Evolutionary conservation across 768 basidiomycete species (phyloP), one percentile per base, ranked within the genome.

Genomic region (Leccinum broughii): DNA sequence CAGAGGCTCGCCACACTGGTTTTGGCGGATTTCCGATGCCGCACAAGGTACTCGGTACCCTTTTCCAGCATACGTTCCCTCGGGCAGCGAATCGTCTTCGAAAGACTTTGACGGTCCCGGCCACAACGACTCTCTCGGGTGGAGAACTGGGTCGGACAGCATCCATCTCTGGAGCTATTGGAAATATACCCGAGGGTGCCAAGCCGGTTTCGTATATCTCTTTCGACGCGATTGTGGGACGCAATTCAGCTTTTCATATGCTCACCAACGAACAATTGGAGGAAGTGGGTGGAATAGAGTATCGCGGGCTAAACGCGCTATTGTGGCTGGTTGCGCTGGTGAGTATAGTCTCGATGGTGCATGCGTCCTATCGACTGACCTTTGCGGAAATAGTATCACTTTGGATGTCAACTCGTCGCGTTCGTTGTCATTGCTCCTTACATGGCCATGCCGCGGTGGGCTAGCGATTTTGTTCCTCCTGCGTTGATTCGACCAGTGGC

Each of bases 261-360:
- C 75, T 96, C 56, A 91, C 87, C 0, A 80, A 83, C 20, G 92
- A 94, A 52, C 90, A 98, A 68, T 77, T 92, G 65, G 94, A 96
- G 64, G 93, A 97, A 72, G 77, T 98, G 5, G 95, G 95, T 4
- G 95, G 96, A n/a, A 89, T 97, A 7, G 96, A 99, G 72, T 98
- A 92, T 69, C 83, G 94, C 10, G 91, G 90, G 13, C 76, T 97
- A 63, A 88, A 87, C 48, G 84, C 88, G 3, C 73, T 97, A 54
- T 77, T 94, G 10, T 95, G 91, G 89, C 83, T 95, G 57, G 85
- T 96, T 39, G 82, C 82, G 11, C 70, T 76, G 35, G 93, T 95
- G 70, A 68, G 90, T 80, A 35, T 55, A 6, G 30, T 13, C 22
- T 35, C 49, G 2, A 10, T 26, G 17, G 20, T 24, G 55, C 41